Conservation (phyloP, 2,329 filamentous ascomycete genomes). For the Epicoccum sorghinum region DNA sequence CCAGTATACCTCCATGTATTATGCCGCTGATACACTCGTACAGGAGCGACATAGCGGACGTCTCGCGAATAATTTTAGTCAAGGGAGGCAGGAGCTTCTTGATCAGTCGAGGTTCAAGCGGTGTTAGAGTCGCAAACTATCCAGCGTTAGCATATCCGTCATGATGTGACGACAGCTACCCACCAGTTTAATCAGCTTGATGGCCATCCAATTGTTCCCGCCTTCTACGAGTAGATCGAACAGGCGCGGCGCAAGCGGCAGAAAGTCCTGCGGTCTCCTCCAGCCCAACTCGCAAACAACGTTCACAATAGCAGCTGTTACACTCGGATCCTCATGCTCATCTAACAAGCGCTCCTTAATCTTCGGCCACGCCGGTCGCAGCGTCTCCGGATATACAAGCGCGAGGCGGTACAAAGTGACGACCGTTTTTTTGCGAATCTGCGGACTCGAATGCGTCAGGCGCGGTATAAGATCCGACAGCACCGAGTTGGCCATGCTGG, state of each 20-base stretch:
- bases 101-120: conserved; percentile 86
- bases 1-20: conserved; percentile 92
- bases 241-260: conserved; percentile 86
- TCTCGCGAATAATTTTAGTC: conserved; percentile 91
- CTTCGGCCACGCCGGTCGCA: conserved; percentile 93
- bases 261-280: conserved; percentile 90
- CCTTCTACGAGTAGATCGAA: conserved; percentile 92
- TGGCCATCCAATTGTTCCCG: conserved; percentile 99
- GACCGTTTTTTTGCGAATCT: conserved; percentile 93
- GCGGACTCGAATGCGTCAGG: conserved; percentile 81
- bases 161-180: conserved; percentile 34
- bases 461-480: conserved; percentile 86
- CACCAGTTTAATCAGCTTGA: conserved; percentile 97
- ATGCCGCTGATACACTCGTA: conserved; percentile 99
- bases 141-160: conserved; percentile 15
- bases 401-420: conserved; percentile 93
- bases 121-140: conserved; percentile 92
- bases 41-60: conserved; percentile 94
- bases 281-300: conserved; percentile 96
- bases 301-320: conserved; percentile 95
- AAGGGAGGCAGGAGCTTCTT: conserved; percentile 90
- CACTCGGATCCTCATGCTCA: conserved; percentile 85
- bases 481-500: conserved; percentile 87
- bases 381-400: conserved; percentile 92
- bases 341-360: conserved; percentile 95